phyloP scores from a whole-genome alignment of 176 grass and related monocot genomes.

The Raddia distichophylla region DNA sequence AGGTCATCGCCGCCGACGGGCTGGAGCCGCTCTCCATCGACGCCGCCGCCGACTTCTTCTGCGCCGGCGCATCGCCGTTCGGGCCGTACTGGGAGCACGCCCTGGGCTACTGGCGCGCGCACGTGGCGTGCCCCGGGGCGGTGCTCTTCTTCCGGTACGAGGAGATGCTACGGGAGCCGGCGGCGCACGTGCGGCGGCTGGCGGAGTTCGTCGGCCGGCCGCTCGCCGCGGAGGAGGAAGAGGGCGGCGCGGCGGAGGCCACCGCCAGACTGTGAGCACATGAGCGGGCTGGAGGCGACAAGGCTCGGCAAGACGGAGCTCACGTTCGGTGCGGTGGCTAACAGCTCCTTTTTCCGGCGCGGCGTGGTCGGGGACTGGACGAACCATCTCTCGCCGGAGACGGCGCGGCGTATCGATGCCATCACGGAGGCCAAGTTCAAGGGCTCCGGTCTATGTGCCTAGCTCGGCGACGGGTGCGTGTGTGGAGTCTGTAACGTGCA shows the following conservation, averaged over 20 bases:
- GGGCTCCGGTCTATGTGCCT: too few species aligned
- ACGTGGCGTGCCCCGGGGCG: neutral
- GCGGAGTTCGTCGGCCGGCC: neutral
- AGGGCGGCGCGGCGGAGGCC: neutral
- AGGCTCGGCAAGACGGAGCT: neutral
- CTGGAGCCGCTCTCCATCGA: neutral
- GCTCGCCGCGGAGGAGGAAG: neutral
- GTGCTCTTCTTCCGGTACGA: constrained; percentile 49
- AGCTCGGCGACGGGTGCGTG: too few species aligned
- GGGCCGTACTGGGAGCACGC: constrained; percentile 37
- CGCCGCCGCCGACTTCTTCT: neutral
- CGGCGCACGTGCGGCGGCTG: constrained; percentile 22
- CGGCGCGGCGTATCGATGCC: too few species aligned
- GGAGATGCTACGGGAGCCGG: neutral
- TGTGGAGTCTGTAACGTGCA: too few species aligned
- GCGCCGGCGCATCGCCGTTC: neutral
- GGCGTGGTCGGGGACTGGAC: too few species aligned
- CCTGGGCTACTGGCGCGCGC: constrained; percentile 32
- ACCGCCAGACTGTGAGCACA: constrained; percentile 33
- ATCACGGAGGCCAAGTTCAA: too few species aligned
- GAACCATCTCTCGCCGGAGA: too few species aligned
- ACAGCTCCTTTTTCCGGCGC: constrained; percentile 14
- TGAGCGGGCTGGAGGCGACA: constrained; percentile 19
- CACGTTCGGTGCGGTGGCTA: neutral
- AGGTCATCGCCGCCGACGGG: neutral